A percentile compares a stretch with the other conserved stretches of the same genome.
Evolutionary conservation across 2,329 filamentous ascomycete species (phyloP).

Genomic region (Nakataea oryzae): DNA sequence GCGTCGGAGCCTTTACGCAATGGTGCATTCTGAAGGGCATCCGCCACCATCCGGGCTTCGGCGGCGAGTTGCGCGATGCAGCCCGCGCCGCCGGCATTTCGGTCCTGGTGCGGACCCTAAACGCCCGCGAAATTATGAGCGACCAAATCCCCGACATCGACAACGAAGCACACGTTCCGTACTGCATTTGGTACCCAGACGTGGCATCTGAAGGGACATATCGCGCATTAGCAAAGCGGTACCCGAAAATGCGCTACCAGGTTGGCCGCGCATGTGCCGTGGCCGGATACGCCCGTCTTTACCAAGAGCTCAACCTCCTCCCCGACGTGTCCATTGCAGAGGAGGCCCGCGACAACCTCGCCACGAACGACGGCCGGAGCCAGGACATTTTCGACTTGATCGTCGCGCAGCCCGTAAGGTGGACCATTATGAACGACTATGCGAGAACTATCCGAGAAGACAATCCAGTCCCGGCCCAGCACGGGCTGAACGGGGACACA

Average conservation of each 20-base stretch:
- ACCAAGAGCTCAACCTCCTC: constrained; percentile 22
- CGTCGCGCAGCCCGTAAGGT: constrained; percentile 17
- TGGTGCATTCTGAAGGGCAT: background rate
- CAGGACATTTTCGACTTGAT: constrained; percentile 19
- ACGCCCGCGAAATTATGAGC: constrained; percentile 16
- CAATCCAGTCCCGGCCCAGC: constrained; percentile 1
- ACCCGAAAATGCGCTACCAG: constrained; percentile 22
- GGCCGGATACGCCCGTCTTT: constrained; percentile 23
- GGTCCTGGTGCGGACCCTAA: background rate
- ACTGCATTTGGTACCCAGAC: constrained; percentile 27
- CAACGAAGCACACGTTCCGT: constrained; percentile 15
- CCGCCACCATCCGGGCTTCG: background rate
- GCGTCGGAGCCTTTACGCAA: background rate
- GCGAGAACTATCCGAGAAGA: constrained; percentile 11
- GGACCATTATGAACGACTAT: constrained; percentile 26
- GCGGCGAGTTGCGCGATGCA: background rate
- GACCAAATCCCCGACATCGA: constrained; percentile 13
- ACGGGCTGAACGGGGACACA: constrained; percentile 23
- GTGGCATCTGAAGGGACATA: constrained; percentile 22
- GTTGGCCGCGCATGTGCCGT: constrained; percentile 26
- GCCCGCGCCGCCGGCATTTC: background rate
- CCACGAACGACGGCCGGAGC: constrained; percentile 4
- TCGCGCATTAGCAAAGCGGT: constrained; percentile 17
- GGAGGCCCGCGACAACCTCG: constrained; percentile 19
- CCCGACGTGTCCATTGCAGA: constrained; percentile 24